Evolutionary conservation across 352 stramenopile species (phyloP).

Genomic region (Phytophthora lateralis): DNA sequence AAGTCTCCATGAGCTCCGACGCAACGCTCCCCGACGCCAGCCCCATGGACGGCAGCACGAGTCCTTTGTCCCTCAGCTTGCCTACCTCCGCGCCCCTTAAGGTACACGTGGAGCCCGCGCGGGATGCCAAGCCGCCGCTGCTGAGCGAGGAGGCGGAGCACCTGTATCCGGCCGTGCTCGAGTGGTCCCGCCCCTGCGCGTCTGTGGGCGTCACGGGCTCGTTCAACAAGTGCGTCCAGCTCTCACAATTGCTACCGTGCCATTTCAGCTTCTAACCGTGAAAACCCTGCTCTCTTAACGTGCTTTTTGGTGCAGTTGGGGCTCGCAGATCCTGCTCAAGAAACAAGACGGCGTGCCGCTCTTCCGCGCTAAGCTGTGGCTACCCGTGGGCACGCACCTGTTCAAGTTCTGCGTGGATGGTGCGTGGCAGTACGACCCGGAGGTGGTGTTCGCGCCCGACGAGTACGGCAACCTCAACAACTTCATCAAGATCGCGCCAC

Average conservation of each 20-base stretch:
- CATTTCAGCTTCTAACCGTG: constrained; percentile 1
- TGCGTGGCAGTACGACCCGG: constrained; percentile 85
- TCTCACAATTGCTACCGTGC: neutral
- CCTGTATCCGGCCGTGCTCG: constrained; percentile 62
- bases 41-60: constrained; percentile 11
- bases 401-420: constrained; percentile 86
- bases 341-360: constrained; percentile 7
- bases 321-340: constrained; percentile 74
- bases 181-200: constrained; percentile 59
- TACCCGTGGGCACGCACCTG: constrained; percentile 70
- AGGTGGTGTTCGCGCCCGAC: constrained; percentile 80
- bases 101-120: constrained; percentile 4
- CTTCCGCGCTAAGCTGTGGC: constrained; percentile 57
- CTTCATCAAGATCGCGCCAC: constrained; percentile 66
- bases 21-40: neutral
- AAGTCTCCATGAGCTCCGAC: constrained; percentile 29
- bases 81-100: neutral
- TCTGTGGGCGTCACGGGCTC: constrained; percentile 75
- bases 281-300: neutral
- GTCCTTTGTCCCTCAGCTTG: constrained; percentile 10
- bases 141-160: constrained; percentile 48
- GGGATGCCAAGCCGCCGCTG: constrained; percentile 21
- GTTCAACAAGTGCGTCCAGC: constrained; percentile 72
- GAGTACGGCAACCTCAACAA: constrained; percentile 91
- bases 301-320: constrained; percentile 54